phyloP scores from a whole-genome alignment of 2,329 filamentous ascomycete species.

The Myriosclerotinia duriaeana region DNA sequence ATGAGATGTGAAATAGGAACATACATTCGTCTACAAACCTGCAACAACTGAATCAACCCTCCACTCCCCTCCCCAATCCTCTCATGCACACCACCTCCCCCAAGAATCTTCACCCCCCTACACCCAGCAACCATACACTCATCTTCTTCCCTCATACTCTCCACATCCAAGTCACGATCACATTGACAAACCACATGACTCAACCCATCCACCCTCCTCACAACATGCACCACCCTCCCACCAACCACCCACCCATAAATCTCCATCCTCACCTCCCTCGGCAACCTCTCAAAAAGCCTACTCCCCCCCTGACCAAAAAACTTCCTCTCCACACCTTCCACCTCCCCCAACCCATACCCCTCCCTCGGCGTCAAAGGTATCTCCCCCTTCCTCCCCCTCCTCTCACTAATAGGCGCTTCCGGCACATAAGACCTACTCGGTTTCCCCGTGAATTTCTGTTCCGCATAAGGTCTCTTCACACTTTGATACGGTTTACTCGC shows the following conservation, averaged over 20 bases:
- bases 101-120: conserved; percentile 29
- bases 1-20: not conserved
- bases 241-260: conserved; percentile 31
- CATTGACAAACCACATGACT: conserved; percentile 24
- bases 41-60: conserved; percentile 27
- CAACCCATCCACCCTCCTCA: conserved; percentile 26
- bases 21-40: conserved; percentile 34
- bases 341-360: not conserved
- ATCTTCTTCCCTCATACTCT: conserved; percentile 19
- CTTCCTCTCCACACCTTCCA: not conserved
- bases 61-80: not conserved
- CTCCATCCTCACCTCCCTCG: conserved; percentile 18
- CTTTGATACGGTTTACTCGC: conserved; percentile 1
- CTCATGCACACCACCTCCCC: conserved; percentile 8
- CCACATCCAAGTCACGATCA: conserved; percentile 17
- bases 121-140: conserved; percentile 26
- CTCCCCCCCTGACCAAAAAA: conserved; percentile 6
- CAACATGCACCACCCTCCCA: conserved; percentile 27
- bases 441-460: conserved; percentile 10
- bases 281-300: conserved; percentile 3
- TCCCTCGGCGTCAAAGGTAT: not conserved
- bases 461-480: conserved; percentile 3
- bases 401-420: conserved; percentile 4
- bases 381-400: not conserved
- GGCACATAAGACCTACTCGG: conserved; percentile 14